phyloP scores from a whole-genome alignment of 129 eudicot genomes.

The Ambrosia trifida region DNA sequence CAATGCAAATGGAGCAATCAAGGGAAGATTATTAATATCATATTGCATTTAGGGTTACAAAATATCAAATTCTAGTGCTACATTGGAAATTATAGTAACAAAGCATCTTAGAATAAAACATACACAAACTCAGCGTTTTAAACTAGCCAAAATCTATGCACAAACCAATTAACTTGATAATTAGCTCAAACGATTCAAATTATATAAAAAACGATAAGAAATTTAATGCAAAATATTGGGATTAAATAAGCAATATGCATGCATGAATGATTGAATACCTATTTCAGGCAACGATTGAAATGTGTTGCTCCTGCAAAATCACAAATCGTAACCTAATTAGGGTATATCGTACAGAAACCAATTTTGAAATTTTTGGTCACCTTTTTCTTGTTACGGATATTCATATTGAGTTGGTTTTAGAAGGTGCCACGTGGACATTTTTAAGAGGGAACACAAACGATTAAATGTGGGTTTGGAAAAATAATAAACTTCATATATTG shows the following conservation, averaged over 20 bases:
- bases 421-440: neutral
- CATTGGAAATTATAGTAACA: neutral
- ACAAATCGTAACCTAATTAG: slow-evolving; percentile 31
- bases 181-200: slow-evolving; percentile 18
- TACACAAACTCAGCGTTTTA: slow-evolving; percentile 13
- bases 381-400: neutral
- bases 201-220: neutral
- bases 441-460: neutral
- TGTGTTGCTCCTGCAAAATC: slow-evolving; percentile 24
- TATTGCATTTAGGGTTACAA: slow-evolving; percentile 1
- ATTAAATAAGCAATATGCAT: slow-evolving; percentile 1
- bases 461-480: neutral
- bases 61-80: neutral
- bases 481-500: too few relatives aligned
- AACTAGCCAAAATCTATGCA: slow-evolving; percentile 8
- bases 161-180: slow-evolving; percentile 20
- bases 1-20: slow-evolving; percentile 8
- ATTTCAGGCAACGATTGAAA: slow-evolving; percentile 30
- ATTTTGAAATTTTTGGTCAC: slow-evolving; percentile 14
- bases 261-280: slow-evolving; percentile 23
- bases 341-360: slow-evolving; percentile 11
- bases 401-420: neutral
- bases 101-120: slow-evolving; percentile 17
- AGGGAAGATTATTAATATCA: neutral
- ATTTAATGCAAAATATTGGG: neutral